Percentiles rank a stretch among this genome's conserved stretches.
phyloP scores from a whole-genome alignment of 169 alveolate genomes.

The Eimeria maxima region DNA sequence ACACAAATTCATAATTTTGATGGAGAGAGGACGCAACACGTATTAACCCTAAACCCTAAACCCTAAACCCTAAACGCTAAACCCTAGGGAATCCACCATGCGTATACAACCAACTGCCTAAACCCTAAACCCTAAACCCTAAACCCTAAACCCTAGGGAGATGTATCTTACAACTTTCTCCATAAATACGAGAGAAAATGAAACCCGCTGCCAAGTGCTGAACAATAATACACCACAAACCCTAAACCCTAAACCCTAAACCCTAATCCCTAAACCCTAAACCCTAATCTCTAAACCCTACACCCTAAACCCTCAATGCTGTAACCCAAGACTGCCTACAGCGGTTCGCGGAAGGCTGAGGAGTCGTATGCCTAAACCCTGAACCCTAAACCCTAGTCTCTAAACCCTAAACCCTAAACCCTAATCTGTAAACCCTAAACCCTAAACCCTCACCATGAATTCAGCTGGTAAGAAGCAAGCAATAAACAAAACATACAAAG shows the following conservation, averaged over 20 bases:
- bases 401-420: neutral
- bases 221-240: neutral
- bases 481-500: slow-evolving; percentile 28
- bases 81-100: too few relatives aligned
- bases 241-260: slow-evolving; percentile 22
- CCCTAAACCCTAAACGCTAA: slow-evolving; percentile 42
- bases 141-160: neutral
- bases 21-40: too few relatives aligned
- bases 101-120: too few relatives aligned
- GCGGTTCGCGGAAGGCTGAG: too few relatives aligned
- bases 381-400: slow-evolving; percentile 12
- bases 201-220: slow-evolving; percentile 66
- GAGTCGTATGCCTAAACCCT: neutral
- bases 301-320: slow-evolving; percentile 9
- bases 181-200: slow-evolving; percentile 52
- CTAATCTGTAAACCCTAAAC: neutral
- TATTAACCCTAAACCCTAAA: neutral
- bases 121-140: slow-evolving; percentile 25
- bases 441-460: slow-evolving; percentile 54
- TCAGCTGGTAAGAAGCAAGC: slow-evolving; percentile 73
- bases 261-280: slow-evolving; percentile 46
- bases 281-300: slow-evolving; percentile 1
- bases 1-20: neutral
- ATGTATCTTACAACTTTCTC: slow-evolving; percentile 22
- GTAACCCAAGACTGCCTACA: too few relatives aligned